Base-by-base conservation (phyloP, 164 flowering plant species). In the Kalanchoe fedtschenkoi region DNA sequence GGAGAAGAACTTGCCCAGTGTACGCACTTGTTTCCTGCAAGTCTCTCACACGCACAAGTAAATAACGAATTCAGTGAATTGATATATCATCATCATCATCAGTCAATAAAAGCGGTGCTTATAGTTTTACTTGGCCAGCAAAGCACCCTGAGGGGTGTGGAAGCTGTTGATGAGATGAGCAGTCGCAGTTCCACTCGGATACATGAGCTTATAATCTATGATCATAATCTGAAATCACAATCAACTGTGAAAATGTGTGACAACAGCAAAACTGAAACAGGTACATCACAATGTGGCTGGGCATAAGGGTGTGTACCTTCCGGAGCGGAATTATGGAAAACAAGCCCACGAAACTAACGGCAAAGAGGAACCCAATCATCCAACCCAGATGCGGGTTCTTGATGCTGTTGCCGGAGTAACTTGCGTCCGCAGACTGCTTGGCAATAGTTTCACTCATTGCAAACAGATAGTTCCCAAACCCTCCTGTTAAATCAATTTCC, bases 331-430 rank as follows among this genome's bases (percentile, higher is more conserved):
- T 72, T 16, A 83, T 74, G 17, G 83, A 73, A 76, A 81, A 83
- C 22, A 83, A 68, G 6, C 88, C 88, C 8, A 81, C 77, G 22
- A 81, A 83, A 70, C 88, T 83, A 14, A 83, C 88, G 28, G 35
- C 51, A 35, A 78, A 71, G 19, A 81, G 72, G 55, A 81, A 83
- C 0, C 68, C 80, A 35, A 76, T 69, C 65, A 83, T 81, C 88
- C 88, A 83, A 1, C 74, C 71, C 4, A 83, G 58, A 0, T 65
- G 43, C 13, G 71, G 80, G 0, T 34, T 28, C 76, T 81, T 81
- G 7, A 69, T n/a, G n/a, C n/a, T 64, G 30, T 78, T 78, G 3
- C 17, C 38, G 8, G 76, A 72, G 1, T 68, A 70, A 67, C 67
- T 69, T 8, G 72, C 79, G 8, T 61, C 70, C 0, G 66, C 75